phyloP scores from a whole-genome alignment of 2,329 filamentous ascomycete species.

The Aspergillus awamori region DNA sequence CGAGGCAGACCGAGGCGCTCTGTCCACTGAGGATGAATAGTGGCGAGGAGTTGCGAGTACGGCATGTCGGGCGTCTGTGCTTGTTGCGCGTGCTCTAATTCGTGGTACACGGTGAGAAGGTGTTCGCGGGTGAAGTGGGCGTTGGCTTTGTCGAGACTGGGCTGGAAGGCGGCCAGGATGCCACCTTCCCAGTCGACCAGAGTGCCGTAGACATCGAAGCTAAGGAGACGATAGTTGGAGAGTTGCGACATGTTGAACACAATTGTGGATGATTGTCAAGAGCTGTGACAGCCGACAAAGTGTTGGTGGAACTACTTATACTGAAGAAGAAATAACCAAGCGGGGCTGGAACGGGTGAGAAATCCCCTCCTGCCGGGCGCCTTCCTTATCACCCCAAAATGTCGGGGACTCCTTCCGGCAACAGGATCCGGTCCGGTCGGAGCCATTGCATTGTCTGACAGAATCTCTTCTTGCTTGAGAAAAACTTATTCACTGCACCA shows the following conservation, averaged over 20 bases:
- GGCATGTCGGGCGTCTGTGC: constrained; percentile 56
- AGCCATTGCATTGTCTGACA: background rate
- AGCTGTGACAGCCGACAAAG: background rate
- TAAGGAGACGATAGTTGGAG: constrained; percentile 56
- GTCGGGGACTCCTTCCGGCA: background rate
- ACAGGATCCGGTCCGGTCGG: background rate
- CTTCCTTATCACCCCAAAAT: no score
- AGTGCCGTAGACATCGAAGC: constrained; percentile 80
- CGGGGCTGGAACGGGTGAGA: background rate
- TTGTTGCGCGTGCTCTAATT: constrained; percentile 54
- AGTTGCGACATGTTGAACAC: constrained; percentile 27
- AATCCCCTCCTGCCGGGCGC: background rate
- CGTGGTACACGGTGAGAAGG: constrained; percentile 29
- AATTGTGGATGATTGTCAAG: background rate
- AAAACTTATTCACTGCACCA: background rate
- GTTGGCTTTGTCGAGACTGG: constrained; percentile 44
- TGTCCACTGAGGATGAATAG: constrained; percentile 36
- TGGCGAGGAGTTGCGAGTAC: constrained; percentile 63
- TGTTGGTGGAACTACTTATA: no score
- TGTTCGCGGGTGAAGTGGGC: constrained; percentile 37
- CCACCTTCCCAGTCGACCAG: constrained; percentile 78
- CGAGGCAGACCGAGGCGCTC: constrained; percentile 28
- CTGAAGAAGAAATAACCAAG: background rate
- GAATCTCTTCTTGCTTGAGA: background rate
- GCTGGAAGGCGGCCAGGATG: constrained; percentile 57